Evolutionary conservation across 2,329 filamentous ascomycete genomes (phyloP), one percentile per base, ranked within the genome.

Genomic region (Talaromyces piceae): DNA sequence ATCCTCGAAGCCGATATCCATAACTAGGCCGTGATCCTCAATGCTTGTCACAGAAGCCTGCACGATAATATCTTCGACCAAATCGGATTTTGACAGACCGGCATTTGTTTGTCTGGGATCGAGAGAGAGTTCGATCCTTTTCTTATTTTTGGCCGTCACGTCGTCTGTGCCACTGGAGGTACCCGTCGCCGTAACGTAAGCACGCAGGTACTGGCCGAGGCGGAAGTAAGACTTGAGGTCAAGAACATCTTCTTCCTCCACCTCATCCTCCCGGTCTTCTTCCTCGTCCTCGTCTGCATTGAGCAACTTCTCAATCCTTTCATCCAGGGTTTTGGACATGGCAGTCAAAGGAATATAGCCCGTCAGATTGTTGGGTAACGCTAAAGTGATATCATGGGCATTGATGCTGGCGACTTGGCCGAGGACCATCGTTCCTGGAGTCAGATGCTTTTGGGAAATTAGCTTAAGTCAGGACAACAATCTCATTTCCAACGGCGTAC

Each of bases 21-120:
- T 95, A 51, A 97, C 81, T 52, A 93, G 79, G 55, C 93, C 93
- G 63, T 95, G 91, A 61, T 98, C 94, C 69, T 98, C 91, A n/a
- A 94, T 86, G 68, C 91, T 98, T 47, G 80, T 72, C 23, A 98
- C 84, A 0, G 90, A 86, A 2, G 90, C 91, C 78, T 97, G 94
- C 18, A 97, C 74, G 43, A 87, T 90, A 57, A 77, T 78, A 62
- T 95, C 86, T 37, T 79, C 71, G 8, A 93, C 82, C 8, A 96
- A 70, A 60, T 89, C 88, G 37, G 86, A 81, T 58, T 81, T 79
- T 3, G 79, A 75, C 20, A 98, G 74, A 1, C 87, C 85, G 2
- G 79, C 78, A 66, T 98, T 98, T 50, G 88, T 78, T 55, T 88
- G 79, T 53, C 79, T 78, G 2, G 93, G 93, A 46, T 88, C 82